Conservation (phyloP, 108 stramenopile species). For the Cyclostephanos tholiformis region DNA sequence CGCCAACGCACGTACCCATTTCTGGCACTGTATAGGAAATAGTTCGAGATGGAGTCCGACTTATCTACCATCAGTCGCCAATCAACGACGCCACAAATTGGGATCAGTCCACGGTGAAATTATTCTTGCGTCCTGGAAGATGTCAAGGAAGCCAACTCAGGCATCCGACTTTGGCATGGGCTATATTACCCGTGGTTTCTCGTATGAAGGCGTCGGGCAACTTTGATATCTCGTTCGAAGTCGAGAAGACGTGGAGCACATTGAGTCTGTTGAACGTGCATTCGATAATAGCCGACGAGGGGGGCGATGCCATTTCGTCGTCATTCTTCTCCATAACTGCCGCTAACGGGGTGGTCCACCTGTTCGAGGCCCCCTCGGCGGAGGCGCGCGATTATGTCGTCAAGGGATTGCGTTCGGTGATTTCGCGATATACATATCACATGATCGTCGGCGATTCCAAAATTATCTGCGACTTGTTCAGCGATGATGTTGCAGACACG, state of each 20-base stretch:
- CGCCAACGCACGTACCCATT: background rate
- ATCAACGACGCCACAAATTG: slow-evolving; percentile 37
- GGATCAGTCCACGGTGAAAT: slow-evolving; percentile 53
- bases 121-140: slow-evolving; percentile 58
- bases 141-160: slow-evolving; percentile 34
- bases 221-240: slow-evolving; percentile 14
- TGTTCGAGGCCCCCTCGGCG: slow-evolving; percentile 66
- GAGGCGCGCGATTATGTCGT: slow-evolving; percentile 60
- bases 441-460: slow-evolving; percentile 62
- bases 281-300: slow-evolving; percentile 52
- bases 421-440: slow-evolving; percentile 53
- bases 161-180: slow-evolving; percentile 72
- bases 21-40: slow-evolving; percentile 43
- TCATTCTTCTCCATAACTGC: slow-evolving; percentile 75
- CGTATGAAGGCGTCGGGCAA: slow-evolving; percentile 5
- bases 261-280: slow-evolving; percentile 59
- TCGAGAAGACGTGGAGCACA: slow-evolving; percentile 37
- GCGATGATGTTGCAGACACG: slow-evolving; percentile 39
- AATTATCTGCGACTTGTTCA: slow-evolving; percentile 58
- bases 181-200: slow-evolving; percentile 44
- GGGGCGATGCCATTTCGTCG: slow-evolving; percentile 6
- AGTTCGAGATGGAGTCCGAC: slow-evolving; percentile 52
- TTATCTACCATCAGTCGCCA: slow-evolving; percentile 59
- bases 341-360: slow-evolving; percentile 58
- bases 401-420: slow-evolving; percentile 55